Evolutionary conservation across 1,284 basidiomycete genomes (phyloP).

Genomic region (Megacollybia platyphylla): DNA sequence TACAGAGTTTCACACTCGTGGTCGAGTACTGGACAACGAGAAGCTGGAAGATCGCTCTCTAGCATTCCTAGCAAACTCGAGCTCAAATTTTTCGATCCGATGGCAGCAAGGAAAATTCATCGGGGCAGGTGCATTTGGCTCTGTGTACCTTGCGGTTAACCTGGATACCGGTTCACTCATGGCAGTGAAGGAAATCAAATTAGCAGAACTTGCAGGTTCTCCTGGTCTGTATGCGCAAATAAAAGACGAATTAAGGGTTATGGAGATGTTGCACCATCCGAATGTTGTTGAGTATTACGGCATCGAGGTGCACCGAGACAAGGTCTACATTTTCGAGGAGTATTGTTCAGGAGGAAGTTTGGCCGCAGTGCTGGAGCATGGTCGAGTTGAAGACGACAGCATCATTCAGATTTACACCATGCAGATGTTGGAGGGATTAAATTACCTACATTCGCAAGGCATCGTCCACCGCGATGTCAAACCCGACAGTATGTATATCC

Average conservation of each 20-base stretch:
- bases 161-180: conserved; percentile 94
- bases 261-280: conserved; percentile 97
- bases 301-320: conserved; percentile 97
- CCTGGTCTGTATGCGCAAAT: conserved; percentile 87
- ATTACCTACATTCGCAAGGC: conserved; percentile 86
- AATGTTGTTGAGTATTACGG: conserved; percentile 99
- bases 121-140: conserved; percentile 93
- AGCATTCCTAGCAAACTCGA: conserved; percentile 84
- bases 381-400: conserved; percentile 93
- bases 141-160: conserved; percentile 97
- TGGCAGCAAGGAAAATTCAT: conserved; percentile 99
- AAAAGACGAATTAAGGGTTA: conserved; percentile 93
- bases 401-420: conserved; percentile 94
- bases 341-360: conserved; percentile 96
- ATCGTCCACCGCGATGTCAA: conserved; percentile 98
- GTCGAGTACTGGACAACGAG: conserved; percentile 85
- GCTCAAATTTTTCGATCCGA: conserved; percentile 89
- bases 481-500: conserved; percentile 79
- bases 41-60: conserved; percentile 85
- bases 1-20: conserved; percentile 63
- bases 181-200: conserved; percentile 99
- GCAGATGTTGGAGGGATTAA: conserved; percentile 93
- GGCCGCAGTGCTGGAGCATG: conserved; percentile 84
- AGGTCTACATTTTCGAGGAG: conserved; percentile 99
- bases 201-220: conserved; percentile 81